These are phyloP conservation scores for Euphrasia arctica DNA, from an alignment of 305 asterid species.

Conservation along the genomic window DNA sequence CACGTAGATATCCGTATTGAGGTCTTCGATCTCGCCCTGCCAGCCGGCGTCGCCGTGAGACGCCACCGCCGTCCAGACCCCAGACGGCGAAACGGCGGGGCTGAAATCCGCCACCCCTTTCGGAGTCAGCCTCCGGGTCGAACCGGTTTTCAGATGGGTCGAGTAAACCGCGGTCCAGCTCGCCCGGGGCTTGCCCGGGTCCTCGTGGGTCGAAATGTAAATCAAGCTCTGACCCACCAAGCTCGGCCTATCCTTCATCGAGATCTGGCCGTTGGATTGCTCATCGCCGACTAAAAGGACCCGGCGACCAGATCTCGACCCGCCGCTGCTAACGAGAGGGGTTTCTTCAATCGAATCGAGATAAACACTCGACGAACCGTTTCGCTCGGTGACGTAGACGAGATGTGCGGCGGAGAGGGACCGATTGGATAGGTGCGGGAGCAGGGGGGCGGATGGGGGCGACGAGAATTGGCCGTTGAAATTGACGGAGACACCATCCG, in stretches of 20 bases:
- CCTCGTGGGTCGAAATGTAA: constrained; percentile 77
- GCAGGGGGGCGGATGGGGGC: constrained; percentile 35
- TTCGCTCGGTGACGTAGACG: constrained; percentile 73
- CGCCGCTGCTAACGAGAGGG: constrained; percentile 25
- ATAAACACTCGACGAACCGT: constrained; percentile 56
- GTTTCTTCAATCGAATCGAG: constrained; percentile 33
- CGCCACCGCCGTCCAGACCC: constrained; percentile 80
- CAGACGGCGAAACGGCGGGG: constrained; percentile 90
- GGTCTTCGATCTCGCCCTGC: constrained; percentile 78
- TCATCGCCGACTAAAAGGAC: constrained; percentile 43
- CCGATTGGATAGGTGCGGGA: constrained; percentile 20
- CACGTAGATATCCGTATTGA: constrained; percentile 63
- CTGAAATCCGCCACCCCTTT: constrained; percentile 66
- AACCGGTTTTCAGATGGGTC: constrained; percentile 53
- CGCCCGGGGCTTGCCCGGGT: constrained; percentile 62
- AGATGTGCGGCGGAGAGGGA: constrained; percentile 32
- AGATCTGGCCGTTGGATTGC: constrained; percentile 31
- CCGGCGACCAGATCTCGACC: constrained; percentile 42
- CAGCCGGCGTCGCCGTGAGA: constrained; percentile 70
- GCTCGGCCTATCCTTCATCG: constrained; percentile 74
- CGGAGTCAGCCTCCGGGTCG: constrained; percentile 67
- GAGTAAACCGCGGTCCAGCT: constrained; percentile 92
- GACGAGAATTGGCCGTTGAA: constrained; percentile 71
- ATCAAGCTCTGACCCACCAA: constrained; percentile 55
- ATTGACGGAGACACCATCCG: constrained; percentile 77